phyloP scores from a whole-genome alignment of 306 rosid genomes.

The Glycyrrhiza uralensis region DNA sequence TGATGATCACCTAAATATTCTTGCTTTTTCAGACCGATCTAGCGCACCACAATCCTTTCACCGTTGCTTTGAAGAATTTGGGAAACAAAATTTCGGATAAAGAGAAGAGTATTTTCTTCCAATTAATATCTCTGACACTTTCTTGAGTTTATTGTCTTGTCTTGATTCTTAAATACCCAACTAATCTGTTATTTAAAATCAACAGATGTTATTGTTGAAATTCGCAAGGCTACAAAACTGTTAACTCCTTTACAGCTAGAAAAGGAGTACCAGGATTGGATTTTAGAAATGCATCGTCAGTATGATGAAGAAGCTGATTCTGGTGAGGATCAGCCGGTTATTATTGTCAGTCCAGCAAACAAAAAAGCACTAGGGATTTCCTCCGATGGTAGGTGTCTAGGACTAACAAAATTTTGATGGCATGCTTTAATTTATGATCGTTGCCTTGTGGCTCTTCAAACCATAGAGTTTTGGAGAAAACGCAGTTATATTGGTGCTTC shows the following conservation, averaged over 20 bases:
- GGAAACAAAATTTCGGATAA: slow-evolving; percentile 41
- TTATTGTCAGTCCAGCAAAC: slow-evolving; percentile 44
- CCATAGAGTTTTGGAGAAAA: neutral
- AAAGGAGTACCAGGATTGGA: slow-evolving; percentile 53
- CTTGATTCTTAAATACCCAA: neutral
- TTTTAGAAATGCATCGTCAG: slow-evolving; percentile 48
- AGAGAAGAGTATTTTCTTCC: slow-evolving; percentile 35
- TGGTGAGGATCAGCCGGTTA: slow-evolving; percentile 50
- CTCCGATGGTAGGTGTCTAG: slow-evolving; percentile 49
- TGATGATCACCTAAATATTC: neutral
- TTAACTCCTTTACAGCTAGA: slow-evolving; percentile 41
- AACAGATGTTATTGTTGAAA: slow-evolving; percentile 31
- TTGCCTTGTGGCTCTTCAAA: neutral
- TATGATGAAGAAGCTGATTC: slow-evolving; percentile 55
- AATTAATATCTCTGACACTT: neutral
- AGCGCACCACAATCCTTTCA: slow-evolving; percentile 50
- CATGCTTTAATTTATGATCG: neutral
- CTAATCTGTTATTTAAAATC: slow-evolving; percentile 15
- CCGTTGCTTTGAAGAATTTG: slow-evolving; percentile 48
- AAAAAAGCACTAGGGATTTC: slow-evolving; percentile 44
- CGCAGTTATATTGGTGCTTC: neutral
- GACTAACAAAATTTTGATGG: neutral
- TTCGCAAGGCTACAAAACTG: slow-evolving; percentile 27
- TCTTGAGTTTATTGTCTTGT: neutral
- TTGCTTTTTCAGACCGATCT: slow-evolving; percentile 54